These are phyloP conservation scores for Erodium maritimum DNA, from an alignment of 345 rosid genomes.

Conservation along the genomic window DNA sequence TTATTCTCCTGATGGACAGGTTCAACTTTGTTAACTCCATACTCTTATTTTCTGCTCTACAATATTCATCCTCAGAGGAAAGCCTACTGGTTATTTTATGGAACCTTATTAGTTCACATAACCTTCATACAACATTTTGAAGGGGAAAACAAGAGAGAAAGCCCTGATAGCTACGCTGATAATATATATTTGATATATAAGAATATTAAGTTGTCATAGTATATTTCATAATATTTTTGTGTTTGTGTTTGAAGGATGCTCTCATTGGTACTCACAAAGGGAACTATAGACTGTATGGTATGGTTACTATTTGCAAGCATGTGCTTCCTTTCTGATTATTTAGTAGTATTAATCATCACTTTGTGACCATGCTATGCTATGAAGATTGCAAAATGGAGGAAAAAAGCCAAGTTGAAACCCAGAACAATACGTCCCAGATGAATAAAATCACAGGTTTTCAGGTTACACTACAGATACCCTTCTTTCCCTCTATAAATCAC, in stretches of 20 bases:
- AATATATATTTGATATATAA: too few species aligned
- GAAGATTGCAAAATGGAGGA: conserved; percentile 59
- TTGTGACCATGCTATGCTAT: conserved; percentile 9
- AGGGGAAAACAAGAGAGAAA: not conserved
- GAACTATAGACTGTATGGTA: conserved; percentile 49
- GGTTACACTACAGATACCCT: conserved; percentile 28
- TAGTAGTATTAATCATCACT: not conserved
- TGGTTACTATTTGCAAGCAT: conserved; percentile 35
- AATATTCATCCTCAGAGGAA: not conserved
- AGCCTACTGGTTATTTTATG: not conserved
- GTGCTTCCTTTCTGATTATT: not conserved
- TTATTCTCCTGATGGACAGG: conserved; percentile 96
- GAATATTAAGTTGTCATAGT: not conserved
- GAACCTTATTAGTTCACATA: not conserved
- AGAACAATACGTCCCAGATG: conserved; percentile 41
- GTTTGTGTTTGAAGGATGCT: conserved; percentile 45
- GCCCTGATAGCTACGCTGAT: too few species aligned
- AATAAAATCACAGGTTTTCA: conserved; percentile 90
- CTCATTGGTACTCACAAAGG: conserved; percentile 88
- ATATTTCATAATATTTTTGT: not conserved
- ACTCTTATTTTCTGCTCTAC: not conserved
- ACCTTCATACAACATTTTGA: not conserved
- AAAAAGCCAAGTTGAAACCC: conserved; percentile 34
- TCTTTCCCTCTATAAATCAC: not conserved
- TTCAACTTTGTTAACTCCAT: conserved; percentile 9